A percentile compares a stretch with the other conserved stretches of the same genome.
These are phyloP conservation scores for Sicyos edulis DNA, from an alignment of 306 rosid genomes.

Conservation along the genomic window DNA sequence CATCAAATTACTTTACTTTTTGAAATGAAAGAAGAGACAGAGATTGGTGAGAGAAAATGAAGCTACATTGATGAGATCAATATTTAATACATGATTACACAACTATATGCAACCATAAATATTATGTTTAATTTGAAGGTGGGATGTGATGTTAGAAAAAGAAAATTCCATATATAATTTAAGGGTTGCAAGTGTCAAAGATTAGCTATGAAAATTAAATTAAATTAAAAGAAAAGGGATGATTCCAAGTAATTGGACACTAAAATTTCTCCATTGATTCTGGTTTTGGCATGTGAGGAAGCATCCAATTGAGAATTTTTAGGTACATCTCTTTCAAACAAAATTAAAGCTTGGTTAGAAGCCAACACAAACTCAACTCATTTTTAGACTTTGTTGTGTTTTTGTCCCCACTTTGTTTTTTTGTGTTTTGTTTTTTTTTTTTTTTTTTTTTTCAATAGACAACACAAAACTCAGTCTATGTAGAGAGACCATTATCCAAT, in stretches of 20 bases:
- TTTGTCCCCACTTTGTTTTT: slow-evolving; percentile 12
- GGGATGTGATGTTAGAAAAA: neutral
- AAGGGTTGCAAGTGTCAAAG: neutral
- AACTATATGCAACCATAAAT: too few species aligned
- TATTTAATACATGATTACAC: too few species aligned
- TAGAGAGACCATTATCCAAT: slow-evolving; percentile 2
- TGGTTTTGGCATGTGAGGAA: slow-evolving; percentile 18
- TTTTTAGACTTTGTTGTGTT: neutral
- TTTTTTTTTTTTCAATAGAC: neutral
- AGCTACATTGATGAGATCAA: neutral
- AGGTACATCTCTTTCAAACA: neutral
- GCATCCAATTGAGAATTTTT: slow-evolving; percentile 16
- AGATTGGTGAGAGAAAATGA: neutral
- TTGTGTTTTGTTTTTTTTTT: too few species aligned
- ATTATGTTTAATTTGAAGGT: neutral
- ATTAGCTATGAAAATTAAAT: neutral
- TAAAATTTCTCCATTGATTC: slow-evolving; percentile 19
- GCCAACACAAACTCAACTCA: slow-evolving; percentile 10
- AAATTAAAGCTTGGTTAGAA: slow-evolving; percentile 2
- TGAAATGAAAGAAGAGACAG: too few species aligned
- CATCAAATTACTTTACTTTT: neutral
- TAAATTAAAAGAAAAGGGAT: neutral
- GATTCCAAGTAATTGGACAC: slow-evolving; percentile 11
- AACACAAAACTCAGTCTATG: neutral
- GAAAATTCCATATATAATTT: neutral